Base-by-base conservation (phyloP, 805 yeast species). In the Lachancea kluyveri region DNA sequence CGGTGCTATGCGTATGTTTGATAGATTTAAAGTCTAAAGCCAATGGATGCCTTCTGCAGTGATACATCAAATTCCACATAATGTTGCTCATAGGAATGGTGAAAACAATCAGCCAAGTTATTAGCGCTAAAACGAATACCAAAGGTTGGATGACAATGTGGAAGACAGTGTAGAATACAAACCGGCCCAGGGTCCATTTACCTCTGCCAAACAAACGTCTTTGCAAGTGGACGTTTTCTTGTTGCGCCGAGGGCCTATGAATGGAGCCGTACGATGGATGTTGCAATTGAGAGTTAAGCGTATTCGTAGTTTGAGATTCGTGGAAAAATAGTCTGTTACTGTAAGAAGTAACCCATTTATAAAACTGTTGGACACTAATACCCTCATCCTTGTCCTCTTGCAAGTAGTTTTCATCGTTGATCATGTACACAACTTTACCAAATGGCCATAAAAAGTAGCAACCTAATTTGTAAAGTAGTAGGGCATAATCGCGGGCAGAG, bases 81-180 rank as follows among this genome's bases (percentile, higher is more conserved):
- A 86, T 80, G 32, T 86, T 86, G 11, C 94, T 77, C 94, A 92
- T 86, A 24, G 98, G 98, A 28, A 90, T 86, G 5, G 95, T 77
- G 54, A 92, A 79, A 1, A 88, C 95, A 21, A 73, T 56, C 21
- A 90, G 57, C 96, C 96, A 92, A 45, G 90, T 73, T 4, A 77
- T 27, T 1, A 72, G 43, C 5, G 81, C 70, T 5, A 86, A 64
- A 0, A 70, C 3, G 10, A 65, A 52, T 19, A 78, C 63, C 3
- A 83, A 49, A 1, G 97, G 97, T 39, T 77, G 80, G 17, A 88
- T 50, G 3, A 83, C 40, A 3, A 73, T 43, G 52, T 88, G 86
- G 54, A 77, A 88, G 43, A 73, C 72, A 3, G 77, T 2, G 50
- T 77, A 92, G 50, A 86, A 90, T 8, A 79, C 51, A 16, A 90